Evolutionary conservation across 2,329 filamentous ascomycete species (phyloP), one percentile per base, ranked within the genome.

Genomic region (Hortaea werneckii): DNA sequence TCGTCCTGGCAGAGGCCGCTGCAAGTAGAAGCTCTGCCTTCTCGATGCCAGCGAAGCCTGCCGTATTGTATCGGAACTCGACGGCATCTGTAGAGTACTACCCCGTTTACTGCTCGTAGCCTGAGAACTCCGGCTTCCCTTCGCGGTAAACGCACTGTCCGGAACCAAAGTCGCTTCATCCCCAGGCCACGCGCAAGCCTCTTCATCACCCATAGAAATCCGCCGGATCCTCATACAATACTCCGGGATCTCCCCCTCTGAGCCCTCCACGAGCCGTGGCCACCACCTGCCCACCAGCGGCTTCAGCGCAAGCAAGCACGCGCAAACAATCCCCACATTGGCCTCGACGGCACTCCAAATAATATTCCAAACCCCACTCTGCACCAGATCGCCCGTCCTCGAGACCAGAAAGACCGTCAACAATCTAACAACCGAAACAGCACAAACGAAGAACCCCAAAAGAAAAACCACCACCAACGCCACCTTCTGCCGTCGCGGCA

Each of bases 291-390:
- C 52, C 43, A 71, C 47, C 6, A 71, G 55, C 5, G 66, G 67
- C 43, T 69, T 70, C 49, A 72, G 60, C 2, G 68, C 65, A 1
- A 70, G 55, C 12, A 72, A 49, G 2, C 64, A 71, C 8, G 68
- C 67, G 52, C 67, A 72, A 4, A 67, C 63, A 50, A 72, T 69
- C 26, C 67, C 66, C 1, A 68, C 58, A 42, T 71, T 71, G 41
- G 65, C 59, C 55, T 73, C 68, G 37, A 66, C 56, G 1, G 60
- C 60, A 2, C 65, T 67, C 61, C 67, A 71, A 8, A 66, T 60
- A 5, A 69, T 51, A 5, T 65, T 61, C 50, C 65, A 63, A 7
- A 64, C 62, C n/a, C 67, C 66, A 1, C 65, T 63, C 30, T 58
- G 47, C 34, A 61, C 48, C 11, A 46, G 55, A 29, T 58, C 48